Base-by-base conservation (phyloP, 352 stramenopile genomes). In the Aphanomyces stellatus region DNA sequence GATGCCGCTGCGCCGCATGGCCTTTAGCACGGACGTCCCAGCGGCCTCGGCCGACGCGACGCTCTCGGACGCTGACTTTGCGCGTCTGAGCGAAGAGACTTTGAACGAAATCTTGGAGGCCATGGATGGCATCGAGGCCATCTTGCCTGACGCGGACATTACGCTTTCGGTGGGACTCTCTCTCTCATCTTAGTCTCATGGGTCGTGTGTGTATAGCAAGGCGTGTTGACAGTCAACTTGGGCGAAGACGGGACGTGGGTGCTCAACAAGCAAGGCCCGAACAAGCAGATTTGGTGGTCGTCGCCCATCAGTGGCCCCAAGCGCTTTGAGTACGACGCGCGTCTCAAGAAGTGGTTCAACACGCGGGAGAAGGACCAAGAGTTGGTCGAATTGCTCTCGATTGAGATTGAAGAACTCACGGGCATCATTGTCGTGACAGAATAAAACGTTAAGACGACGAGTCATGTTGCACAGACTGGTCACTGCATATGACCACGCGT, bases 261-360 rank as follows among this genome's bases (percentile, higher is more conserved):
- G 31, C 85, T 99, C 66, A 99, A 99, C 78, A 98, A 98, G 71
- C 96, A 99, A 74, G 97, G 96, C 40, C 96, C 96, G 3, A 99
- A 99, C 80, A 81, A 87, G 40, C 95, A 98, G 75, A 93, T 98
- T 62, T 98, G 93, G 93, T 98, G 94, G 95, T 98, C 92, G 6
- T 98, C 93, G 62, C 96, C 96, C 2, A 81, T 98, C 68, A 97
- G 88, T 74, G 89, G 89, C 2, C 90, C 90, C 27, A 91, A 91
- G 73, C 84, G 89, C 34, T 97, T 96, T 71, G 85, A 96, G 73
- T 96, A 85, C 65, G 79, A 96, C 34, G 66, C 71, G 8, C 73
- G 74, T 46, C 80, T 71, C 15, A 75, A 77, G 31, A 80, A 80
- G 56, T 97, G 89, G 89, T 57, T 88, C 57, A 95, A 93, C 76